A percentile compares a stretch with the other conserved stretches of the same genome.
Conservation (phyloP, 805 yeast genomes). For the Metschnikowia henanensis region DNA sequence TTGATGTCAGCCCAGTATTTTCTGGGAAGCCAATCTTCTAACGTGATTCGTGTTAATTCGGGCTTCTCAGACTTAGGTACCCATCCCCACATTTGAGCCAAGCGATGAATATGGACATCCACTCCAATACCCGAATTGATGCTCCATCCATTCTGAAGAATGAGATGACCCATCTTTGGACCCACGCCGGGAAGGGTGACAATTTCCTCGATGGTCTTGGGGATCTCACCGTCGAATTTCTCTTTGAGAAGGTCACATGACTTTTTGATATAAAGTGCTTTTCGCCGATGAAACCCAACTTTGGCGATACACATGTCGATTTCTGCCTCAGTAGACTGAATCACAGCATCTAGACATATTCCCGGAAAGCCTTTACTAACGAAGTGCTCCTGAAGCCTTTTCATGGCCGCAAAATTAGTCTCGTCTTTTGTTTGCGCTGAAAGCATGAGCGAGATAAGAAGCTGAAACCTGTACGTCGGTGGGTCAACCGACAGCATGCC, state of each 20-base stretch:
- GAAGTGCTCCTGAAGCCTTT: constrained; percentile 51
- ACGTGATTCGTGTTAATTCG: constrained; percentile 65
- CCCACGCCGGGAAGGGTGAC: constrained; percentile 87
- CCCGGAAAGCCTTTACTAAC: constrained; percentile 44
- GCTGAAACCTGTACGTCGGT: constrained; percentile 60
- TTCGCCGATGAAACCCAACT: constrained; percentile 86
- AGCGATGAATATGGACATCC: constrained; percentile 85
- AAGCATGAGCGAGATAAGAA: constrained; percentile 78
- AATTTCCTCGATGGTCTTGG: constrained; percentile 64
- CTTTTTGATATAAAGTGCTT: constrained; percentile 67
- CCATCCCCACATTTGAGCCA: constrained; percentile 84
- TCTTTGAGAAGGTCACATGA: constrained; percentile 54
- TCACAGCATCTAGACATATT: constrained; percentile 54
- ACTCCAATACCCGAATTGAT: constrained; percentile 86
- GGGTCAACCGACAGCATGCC: constrained; percentile 34
- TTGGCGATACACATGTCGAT: constrained; percentile 68
- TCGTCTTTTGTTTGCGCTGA: constrained; percentile 94
- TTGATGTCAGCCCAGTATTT: constrained; percentile 83
- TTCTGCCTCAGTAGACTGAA: constrained; percentile 49
- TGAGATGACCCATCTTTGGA: constrained; percentile 88
- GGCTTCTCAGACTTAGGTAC: constrained; percentile 59
- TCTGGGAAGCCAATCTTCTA: constrained; percentile 74
- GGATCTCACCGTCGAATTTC: constrained; percentile 66
- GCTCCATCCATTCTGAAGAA: constrained; percentile 82
- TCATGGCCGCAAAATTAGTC: constrained; percentile 73